Evolutionary conservation across 345 rosid genomes (phyloP).

Genomic region (Melaleuca quinquenervia): DNA sequence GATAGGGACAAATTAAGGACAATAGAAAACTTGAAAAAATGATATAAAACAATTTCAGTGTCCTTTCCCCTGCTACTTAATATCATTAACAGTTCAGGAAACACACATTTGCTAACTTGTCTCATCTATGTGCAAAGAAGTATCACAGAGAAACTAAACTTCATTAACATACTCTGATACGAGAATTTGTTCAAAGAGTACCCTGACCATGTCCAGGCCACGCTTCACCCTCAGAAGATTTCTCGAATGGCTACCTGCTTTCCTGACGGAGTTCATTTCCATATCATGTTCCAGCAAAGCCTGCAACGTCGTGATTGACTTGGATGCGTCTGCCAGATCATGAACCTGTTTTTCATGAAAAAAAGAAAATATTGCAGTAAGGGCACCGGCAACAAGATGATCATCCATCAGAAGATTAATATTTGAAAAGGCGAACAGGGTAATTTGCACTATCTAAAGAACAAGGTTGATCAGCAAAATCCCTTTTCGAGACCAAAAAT

Average conservation of each 20-base stretch:
- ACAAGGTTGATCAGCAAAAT: background rate
- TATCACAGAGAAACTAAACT: background rate
- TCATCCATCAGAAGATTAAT: background rate
- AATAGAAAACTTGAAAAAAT: background rate
- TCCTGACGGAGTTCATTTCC: constrained; percentile 36
- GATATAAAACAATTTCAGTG: background rate
- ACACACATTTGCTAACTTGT: background rate
- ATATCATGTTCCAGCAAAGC: constrained; percentile 56
- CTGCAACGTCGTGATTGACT: constrained; percentile 41
- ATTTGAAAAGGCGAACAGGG: background rate
- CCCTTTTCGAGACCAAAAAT: background rate
- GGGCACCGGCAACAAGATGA: background rate
- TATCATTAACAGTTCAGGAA: background rate
- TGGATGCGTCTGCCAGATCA: constrained; percentile 69
- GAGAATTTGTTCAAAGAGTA: constrained; percentile 69
- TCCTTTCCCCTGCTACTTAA: background rate
- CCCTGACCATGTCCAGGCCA: constrained; percentile 89
- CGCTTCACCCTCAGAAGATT: constrained; percentile 93
- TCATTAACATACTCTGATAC: constrained; percentile 43
- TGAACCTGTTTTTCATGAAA: constrained; percentile 37
- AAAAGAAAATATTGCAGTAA: background rate
- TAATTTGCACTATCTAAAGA: background rate
- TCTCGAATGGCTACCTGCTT: constrained; percentile 81
- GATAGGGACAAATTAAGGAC: background rate
- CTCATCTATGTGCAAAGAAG: background rate